phyloP scores from a whole-genome alignment of 331 rosid genomes.

The Pyrus hybrid region DNA sequence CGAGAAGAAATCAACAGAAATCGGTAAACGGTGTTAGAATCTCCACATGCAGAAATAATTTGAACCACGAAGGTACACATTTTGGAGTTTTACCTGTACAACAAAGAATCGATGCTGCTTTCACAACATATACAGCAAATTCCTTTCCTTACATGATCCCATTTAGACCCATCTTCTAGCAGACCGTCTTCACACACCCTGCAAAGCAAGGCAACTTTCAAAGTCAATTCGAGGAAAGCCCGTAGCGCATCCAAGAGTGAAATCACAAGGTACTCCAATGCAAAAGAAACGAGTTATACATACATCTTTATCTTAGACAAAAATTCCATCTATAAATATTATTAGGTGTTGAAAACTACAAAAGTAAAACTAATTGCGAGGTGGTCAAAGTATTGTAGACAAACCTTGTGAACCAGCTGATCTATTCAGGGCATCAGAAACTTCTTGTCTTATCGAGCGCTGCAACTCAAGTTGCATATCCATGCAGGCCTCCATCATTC shows the following conservation, averaged over 20 bases:
- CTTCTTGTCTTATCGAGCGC: conserved; percentile 93
- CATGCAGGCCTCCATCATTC: conserved; percentile 94
- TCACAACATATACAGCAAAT: conserved; percentile 76
- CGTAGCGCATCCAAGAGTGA: too few relatives aligned
- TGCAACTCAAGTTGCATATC: conserved; percentile 99
- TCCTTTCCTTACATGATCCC: conserved; percentile 94
- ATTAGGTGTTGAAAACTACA: too few relatives aligned
- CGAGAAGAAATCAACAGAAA: background rate
- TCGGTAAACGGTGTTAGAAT: background rate
- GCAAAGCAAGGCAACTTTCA: conserved; percentile 3
- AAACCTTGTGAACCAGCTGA: conserved; percentile 63
- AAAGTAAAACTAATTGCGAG: background rate
- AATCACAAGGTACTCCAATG: too few relatives aligned
- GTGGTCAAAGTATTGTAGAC: background rate
- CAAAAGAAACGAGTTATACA: too few relatives aligned
- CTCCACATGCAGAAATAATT: background rate
- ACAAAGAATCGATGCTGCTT: conserved; percentile 71
- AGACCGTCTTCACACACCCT: conserved; percentile 40
- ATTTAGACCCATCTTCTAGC: conserved; percentile 52
- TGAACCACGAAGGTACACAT: background rate
- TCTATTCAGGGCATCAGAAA: conserved; percentile 87
- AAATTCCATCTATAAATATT: too few relatives aligned
- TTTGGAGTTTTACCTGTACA: conserved; percentile 66
- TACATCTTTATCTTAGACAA: too few relatives aligned
- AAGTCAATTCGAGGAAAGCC: background rate